phyloP scores from a whole-genome alignment of 2,329 filamentous ascomycete genomes.

The Ascocoryne sarcoides region DNA sequence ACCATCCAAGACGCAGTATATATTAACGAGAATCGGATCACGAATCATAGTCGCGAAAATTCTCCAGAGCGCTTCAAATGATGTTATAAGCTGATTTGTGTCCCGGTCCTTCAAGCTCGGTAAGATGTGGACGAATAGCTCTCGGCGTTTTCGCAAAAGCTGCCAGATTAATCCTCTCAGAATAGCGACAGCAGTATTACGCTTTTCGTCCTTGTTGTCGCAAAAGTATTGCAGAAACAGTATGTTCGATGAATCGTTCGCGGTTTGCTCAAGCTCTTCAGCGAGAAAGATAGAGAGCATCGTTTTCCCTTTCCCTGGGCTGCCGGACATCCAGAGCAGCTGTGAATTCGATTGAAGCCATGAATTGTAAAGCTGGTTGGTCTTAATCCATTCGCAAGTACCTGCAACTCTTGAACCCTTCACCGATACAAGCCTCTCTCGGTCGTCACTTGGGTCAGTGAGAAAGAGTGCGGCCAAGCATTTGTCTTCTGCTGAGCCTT shows the following conservation, averaged over 20 bases:
- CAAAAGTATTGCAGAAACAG: conserved; percentile 33
- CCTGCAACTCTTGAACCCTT: conserved; percentile 5
- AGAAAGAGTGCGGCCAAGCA: conserved; percentile 5
- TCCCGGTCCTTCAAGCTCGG: conserved; percentile 7
- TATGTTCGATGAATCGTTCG: conserved; percentile 9
- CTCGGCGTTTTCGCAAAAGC: conserved; percentile 23
- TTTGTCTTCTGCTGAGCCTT: conserved; percentile 1
- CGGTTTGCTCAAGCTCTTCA: conserved; percentile 8
- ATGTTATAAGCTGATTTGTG: conserved; percentile 9
- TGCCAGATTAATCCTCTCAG: conserved; percentile 36
- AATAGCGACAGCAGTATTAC: conserved; percentile 34
- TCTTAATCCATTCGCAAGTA: conserved; percentile 20
- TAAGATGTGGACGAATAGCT: conserved; percentile 8
- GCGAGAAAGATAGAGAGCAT: conserved; percentile 26
- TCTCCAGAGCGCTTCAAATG: conserved; percentile 20
- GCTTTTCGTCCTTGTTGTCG: conserved; percentile 30
- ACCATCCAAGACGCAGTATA: conserved; percentile 22
- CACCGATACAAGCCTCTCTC: conserved; percentile 7
- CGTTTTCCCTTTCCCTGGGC: conserved; percentile 32
- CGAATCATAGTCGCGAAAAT: conserved; percentile 22
- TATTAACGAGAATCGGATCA: conserved; percentile 6
- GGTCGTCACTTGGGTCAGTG: conserved; percentile 13
- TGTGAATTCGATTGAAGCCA: conserved; percentile 19
- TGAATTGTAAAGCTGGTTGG: conserved; percentile 7
- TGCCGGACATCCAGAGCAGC: conserved; percentile 31